Percentiles rank a stretch among this genome's conserved stretches.
phyloP scores from a whole-genome alignment of 2,329 filamentous ascomycete genomes.

The Laburnicola sp. region DNA sequence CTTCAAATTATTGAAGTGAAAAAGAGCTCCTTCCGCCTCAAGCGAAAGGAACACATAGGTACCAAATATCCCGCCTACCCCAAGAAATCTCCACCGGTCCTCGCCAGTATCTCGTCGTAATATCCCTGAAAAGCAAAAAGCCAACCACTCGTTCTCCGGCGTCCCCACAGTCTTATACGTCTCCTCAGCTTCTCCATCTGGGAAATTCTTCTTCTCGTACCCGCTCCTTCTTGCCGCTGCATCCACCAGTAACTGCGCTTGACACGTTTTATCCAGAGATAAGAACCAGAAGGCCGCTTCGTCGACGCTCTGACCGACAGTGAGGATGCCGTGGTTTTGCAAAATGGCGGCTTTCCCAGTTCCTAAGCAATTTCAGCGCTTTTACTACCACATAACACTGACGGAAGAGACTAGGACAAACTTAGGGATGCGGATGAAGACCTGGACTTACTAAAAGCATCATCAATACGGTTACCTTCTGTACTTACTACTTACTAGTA shows the following conservation, averaged over 20 bases:
- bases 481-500: conserved; percentile 48
- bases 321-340: conserved; percentile 59
- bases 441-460: conserved; percentile 31
- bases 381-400: no score
- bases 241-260: conserved; percentile 57
- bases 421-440: not conserved
- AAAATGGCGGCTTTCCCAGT: conserved; percentile 56
- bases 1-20: no score
- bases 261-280: conserved; percentile 57
- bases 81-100: conserved; percentile 56
- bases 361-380: conserved; percentile 30
- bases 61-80: no score
- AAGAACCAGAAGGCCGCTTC: conserved; percentile 60
- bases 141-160: conserved; percentile 58
- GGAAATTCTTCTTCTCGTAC: conserved; percentile 66
- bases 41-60: no score
- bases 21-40: no score
- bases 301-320: conserved; percentile 55
- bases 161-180: conserved; percentile 69
- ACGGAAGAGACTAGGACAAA: not conserved
- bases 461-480: conserved; percentile 51
- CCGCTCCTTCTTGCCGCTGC: conserved; percentile 64
- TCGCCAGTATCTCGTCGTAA: conserved; percentile 58
- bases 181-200: conserved; percentile 67
- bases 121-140: conserved; percentile 59